Conservation (phyloP, 352 stramenopile genomes). For the Phytophthora fragariae region DNA sequence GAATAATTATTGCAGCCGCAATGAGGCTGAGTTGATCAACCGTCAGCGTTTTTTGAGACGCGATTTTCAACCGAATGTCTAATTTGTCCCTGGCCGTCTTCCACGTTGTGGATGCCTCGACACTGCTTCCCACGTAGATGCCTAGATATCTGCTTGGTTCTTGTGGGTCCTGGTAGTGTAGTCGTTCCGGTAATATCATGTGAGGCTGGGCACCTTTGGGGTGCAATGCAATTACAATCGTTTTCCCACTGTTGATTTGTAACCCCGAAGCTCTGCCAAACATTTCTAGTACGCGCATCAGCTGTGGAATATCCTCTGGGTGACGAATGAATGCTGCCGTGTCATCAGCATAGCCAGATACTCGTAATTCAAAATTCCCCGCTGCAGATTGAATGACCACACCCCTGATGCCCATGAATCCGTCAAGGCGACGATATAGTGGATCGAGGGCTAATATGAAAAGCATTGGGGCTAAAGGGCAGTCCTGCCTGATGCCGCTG, state of each 20-base stretch:
- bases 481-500: conserved; percentile 14
- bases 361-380: neutral
- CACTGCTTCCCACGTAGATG: neutral
- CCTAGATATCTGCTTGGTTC: neutral
- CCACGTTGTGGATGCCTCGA: neutral
- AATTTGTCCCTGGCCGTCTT: neutral
- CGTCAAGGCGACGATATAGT: neutral
- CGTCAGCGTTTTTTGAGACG: neutral
- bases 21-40: conserved; percentile 1
- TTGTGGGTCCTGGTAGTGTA: neutral
- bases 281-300: neutral
- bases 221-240: neutral
- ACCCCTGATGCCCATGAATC: neutral
- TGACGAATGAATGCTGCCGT: neutral
- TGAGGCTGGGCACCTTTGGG: neutral
- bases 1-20: neutral
- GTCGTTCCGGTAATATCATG: neutral
- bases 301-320: neutral
- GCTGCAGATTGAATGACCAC: neutral
- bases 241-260: neutral
- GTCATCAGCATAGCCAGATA: neutral
- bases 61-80: neutral
- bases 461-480: conserved; percentile 5
- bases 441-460: conserved; percentile 12
- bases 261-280: neutral